Conservation (phyloP, 2,329 filamentous ascomycete species). For the Fusarium keratoplasticum region DNA sequence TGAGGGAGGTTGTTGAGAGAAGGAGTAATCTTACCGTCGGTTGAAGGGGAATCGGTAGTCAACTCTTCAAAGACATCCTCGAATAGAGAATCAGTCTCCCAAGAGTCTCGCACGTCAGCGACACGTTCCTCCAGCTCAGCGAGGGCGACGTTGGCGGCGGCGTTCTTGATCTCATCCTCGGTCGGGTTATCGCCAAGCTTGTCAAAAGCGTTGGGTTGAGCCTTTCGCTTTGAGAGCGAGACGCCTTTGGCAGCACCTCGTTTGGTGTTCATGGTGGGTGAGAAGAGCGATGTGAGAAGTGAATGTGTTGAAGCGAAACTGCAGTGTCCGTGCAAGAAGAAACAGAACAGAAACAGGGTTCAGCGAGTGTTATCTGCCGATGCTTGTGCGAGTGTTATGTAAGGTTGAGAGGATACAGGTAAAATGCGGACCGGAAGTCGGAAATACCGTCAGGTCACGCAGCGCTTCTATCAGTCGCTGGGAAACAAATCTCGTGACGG, state of each 20-base stretch:
- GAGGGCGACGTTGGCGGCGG: slow-evolving; percentile 51
- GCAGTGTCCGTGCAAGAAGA: not conserved
- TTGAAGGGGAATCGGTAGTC: slow-evolving; percentile 61
- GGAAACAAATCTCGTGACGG: not conserved
- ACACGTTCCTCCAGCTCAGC: slow-evolving; percentile 64
- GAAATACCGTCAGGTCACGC: slow-evolving; percentile 2
- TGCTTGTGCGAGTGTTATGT: slow-evolving; percentile 18
- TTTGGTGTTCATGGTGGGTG: slow-evolving; percentile 46
- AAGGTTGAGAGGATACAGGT: slow-evolving; percentile 3
- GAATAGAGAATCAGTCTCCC: slow-evolving; percentile 74
- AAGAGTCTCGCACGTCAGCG: slow-evolving; percentile 64
- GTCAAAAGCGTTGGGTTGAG: slow-evolving; percentile 52
- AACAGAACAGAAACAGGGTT: not conserved
- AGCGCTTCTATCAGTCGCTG: not conserved
- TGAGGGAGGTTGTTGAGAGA: slow-evolving; percentile 6
- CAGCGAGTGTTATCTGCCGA: slow-evolving; percentile 4
- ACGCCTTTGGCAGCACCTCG: slow-evolving; percentile 47
- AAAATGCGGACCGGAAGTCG: not conserved
- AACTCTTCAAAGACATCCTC: slow-evolving; percentile 72
- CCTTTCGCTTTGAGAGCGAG: slow-evolving; percentile 48
- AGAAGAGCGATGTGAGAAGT: not conserved
- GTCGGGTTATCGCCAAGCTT: slow-evolving; percentile 50
- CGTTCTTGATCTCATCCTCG: slow-evolving; percentile 51
- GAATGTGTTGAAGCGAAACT: slow-evolving; percentile 1
- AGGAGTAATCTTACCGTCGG: slow-evolving; percentile 56